Base-by-base conservation (phyloP, 164 flowering plant species). In the Macadamia tetraphylla region DNA sequence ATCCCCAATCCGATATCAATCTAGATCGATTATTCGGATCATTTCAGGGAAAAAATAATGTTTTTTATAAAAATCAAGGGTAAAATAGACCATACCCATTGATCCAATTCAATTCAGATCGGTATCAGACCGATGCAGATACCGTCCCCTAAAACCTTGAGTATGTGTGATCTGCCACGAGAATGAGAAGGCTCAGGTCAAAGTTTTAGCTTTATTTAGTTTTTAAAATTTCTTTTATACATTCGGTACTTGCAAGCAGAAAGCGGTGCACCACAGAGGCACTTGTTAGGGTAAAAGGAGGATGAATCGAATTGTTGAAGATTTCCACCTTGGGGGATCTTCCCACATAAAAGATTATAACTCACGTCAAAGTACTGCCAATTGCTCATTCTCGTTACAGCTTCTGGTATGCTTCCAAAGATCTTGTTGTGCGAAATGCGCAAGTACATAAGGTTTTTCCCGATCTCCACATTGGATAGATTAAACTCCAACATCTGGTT, bases 381-480 rank as follows among this genome's bases (percentile, higher is more conserved):
- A 31, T 63, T 23, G 23, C 23, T 32, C 60, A 72, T 23, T 31
- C 18, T 59, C 30, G 75, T 63, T 29, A 77, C 32, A 63, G 32
- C 35, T 17, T 42, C 9, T 57, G 81, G 92, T 53, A 88, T 31
- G 11, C 74, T 76, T 29, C 96, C 96, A 1, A 0, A 40, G 1
- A 89, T 81, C 77, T 62, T 75, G 65, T 89, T 86, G 64, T 88
- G 89, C 7, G 73, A 73, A 15, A 86, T 18, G 57, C 86, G 84
- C 73, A 88, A 65, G 2, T 10, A 12, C 7, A 31, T 65, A 80
- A 86, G 46, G n/a, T 67, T 73, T 35, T 35, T 17, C 0, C 87
- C 82, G 18, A 90, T 73, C 74, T 31, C 70, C 60, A 84, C 81
- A 30, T 70, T 81, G 6, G 90, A 77, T 1, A 88, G 63, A 76